Evolutionary conservation across 1,139 yeast genomes (phyloP).

Genomic region (Debaryomyces robertsiae): DNA sequence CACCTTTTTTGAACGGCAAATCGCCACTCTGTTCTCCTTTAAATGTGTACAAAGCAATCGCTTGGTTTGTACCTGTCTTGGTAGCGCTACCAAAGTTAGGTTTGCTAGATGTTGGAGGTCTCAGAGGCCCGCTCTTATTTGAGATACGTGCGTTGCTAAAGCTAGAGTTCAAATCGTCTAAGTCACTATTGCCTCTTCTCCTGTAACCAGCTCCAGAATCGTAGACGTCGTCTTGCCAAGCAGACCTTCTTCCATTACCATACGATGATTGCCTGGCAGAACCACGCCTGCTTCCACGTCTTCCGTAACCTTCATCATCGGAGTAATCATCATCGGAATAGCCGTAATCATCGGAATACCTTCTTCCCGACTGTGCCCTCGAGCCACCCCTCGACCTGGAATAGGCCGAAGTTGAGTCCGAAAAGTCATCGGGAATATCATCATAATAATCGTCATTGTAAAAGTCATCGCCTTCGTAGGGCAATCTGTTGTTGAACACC

Average conservation of each 20-base stretch:
- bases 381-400: conserved; percentile 29
- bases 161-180: conserved; percentile 37
- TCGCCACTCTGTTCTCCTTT: conserved; percentile 93
- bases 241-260: conserved; percentile 32
- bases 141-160: conserved; percentile 35
- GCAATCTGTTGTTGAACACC: conserved; percentile 67
- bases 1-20: conserved; percentile 90
- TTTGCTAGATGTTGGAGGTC: conserved; percentile 49
- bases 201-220: conserved; percentile 47
- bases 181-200: conserved; percentile 36
- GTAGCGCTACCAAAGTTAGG: conserved; percentile 53
- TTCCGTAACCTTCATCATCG: conserved; percentile 34
- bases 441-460: conserved; percentile 64
- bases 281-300: conserved; percentile 19
- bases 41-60: conserved; percentile 85
- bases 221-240: conserved; percentile 87
- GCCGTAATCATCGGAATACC: conserved; percentile 44
- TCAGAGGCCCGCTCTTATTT: conserved; percentile 31
- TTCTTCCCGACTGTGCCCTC: conserved; percentile 28
- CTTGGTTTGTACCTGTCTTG: conserved; percentile 63
- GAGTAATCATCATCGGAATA: conserved; percentile 45
- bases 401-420: conserved; percentile 46
- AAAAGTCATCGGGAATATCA: conserved; percentile 72
- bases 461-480: conserved; percentile 52
- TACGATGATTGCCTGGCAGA: conserved; percentile 23